A percentile compares a stretch with the other conserved stretches of the same genome.
Conservation (phyloP, 768 basidiomycete species). For the Russula vinacea region DNA sequence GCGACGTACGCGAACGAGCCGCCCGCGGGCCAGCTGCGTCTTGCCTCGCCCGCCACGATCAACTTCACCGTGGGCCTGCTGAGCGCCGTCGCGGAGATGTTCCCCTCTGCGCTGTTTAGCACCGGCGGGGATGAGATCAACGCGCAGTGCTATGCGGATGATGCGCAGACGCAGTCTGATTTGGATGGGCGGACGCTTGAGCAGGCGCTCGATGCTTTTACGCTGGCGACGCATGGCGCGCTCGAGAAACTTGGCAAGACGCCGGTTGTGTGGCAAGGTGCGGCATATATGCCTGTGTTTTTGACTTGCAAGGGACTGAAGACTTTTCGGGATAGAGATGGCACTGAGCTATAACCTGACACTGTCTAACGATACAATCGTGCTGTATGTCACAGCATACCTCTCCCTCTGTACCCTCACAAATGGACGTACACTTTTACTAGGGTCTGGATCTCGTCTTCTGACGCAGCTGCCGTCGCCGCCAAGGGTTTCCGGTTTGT, state of each 20-base stretch:
- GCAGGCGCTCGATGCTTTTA: slow-evolving; percentile 63
- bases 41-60: slow-evolving; percentile 57
- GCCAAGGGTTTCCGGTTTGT: slow-evolving; percentile 59
- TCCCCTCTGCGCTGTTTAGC: slow-evolving; percentile 63
- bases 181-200: slow-evolving; percentile 52
- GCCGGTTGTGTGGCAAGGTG: slow-evolving; percentile 80
- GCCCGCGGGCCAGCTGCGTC: slow-evolving; percentile 77
- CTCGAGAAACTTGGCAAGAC: slow-evolving; percentile 60
- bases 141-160: slow-evolving; percentile 58
- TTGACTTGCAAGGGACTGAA: not conserved
- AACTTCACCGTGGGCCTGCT: slow-evolving; percentile 59
- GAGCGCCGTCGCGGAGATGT: slow-evolving; percentile 46
- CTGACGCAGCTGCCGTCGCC: slow-evolving; percentile 56
- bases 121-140: slow-evolving; percentile 87
- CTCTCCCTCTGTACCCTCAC: not conserved
- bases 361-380: slow-evolving; percentile 18
- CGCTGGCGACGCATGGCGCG: slow-evolving; percentile 54
- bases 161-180: slow-evolving; percentile 52
- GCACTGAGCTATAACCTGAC: slow-evolving; percentile 5
- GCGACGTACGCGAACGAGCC: slow-evolving; percentile 63
- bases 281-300: slow-evolving; percentile 11
- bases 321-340: not conserved
- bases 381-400: not conserved
- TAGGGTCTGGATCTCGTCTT: slow-evolving; percentile 72
- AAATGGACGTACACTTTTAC: too few relatives aligned